These are phyloP conservation scores for Asclepias syriaca DNA, from an alignment of 257 asterid genomes.

Conservation along the genomic window DNA sequence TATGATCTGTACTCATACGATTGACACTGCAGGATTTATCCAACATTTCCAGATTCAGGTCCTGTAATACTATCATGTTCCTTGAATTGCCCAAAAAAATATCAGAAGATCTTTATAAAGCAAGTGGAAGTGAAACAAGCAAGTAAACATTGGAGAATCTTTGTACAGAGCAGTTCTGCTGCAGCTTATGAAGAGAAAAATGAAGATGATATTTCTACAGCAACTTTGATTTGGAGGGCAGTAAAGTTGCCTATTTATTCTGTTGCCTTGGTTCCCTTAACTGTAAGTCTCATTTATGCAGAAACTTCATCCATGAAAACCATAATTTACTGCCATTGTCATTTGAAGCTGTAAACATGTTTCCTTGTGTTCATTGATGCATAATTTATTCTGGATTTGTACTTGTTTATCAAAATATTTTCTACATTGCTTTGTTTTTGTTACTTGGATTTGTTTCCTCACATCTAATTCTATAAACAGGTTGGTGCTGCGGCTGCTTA, in stretches of 20 bases:
- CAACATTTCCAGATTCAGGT: constrained; percentile 23
- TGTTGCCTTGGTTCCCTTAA: constrained; percentile 67
- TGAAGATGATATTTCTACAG: constrained; percentile 41
- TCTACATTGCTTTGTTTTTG: constrained; percentile 3
- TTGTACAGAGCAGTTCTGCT: constrained; percentile 28
- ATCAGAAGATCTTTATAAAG: constrained; percentile 14
- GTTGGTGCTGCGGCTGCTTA: constrained; percentile 95
- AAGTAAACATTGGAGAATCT: constrained; percentile 10
- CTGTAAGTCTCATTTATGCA: constrained; percentile 39
- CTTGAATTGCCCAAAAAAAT: constrained; percentile 16
- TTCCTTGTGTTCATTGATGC: not conserved
- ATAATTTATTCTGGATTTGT: not conserved
- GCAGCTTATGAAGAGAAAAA: constrained; percentile 23
- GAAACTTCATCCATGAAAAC: not conserved
- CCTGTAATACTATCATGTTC: constrained; percentile 26
- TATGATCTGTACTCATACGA: not conserved
- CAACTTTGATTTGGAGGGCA: constrained; percentile 85
- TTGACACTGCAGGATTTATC: constrained; percentile 33
- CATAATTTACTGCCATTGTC: not conserved
- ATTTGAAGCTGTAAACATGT: not conserved
- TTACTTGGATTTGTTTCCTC: not conserved
- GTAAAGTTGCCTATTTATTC: constrained; percentile 66
- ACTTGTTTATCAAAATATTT: not conserved
- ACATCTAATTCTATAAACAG: constrained; percentile 32
- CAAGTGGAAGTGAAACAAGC: constrained; percentile 16